Base-by-base conservation (phyloP, 2,329 filamentous ascomycete genomes). In the Penicillium sp. region DNA sequence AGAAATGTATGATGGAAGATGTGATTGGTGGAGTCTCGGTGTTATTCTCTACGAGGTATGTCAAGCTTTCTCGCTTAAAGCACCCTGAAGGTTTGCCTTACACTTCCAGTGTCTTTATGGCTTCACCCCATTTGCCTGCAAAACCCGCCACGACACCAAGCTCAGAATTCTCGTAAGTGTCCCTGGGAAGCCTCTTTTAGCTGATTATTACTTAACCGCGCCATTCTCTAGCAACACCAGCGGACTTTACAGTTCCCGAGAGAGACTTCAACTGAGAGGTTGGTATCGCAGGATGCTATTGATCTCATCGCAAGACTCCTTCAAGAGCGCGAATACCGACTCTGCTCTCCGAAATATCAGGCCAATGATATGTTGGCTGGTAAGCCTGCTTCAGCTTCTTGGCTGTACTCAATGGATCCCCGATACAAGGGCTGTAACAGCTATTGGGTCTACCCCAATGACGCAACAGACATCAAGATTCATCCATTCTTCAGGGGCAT, bases 1-100 rank as follows among this genome's bases (percentile, higher is more conserved):
- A 31, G 85, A 92, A 50, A 79, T 83, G 39, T 98, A 98, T 74
- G 95, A 98, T 76, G 94, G 91, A 33, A 85, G 94, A 70, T 98
- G 94, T 77, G 94, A 98, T 77, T 98, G 85, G 92, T 98, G 91
- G 94, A 97, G 93, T 77, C 86, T 98, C 67, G 94, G 92, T 54
- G 87, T 98, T 71, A 97, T 98, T 70, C 77, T 98, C 57, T 98
- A 91, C 70, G 94, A 98, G 75, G 85, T 84, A 67, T 55, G 71
- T 52, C 18, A 36, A 35, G 7, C 1, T 44, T 40, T 1, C 22
- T 13, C 22, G 31, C 11, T 10, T 9, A 11, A 13, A 24, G 6
- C 24, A 24, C 9, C 19, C 16, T 36, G 35, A 47, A 22, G 14
- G 14, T 22, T 35, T 43, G 9, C 31, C 55, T 64, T 50, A 64